Evolutionary conservation across 2,329 filamentous ascomycete genomes (phyloP), one percentile per base, ranked within the genome.

Genomic region (Aspergillus chevalieri): DNA sequence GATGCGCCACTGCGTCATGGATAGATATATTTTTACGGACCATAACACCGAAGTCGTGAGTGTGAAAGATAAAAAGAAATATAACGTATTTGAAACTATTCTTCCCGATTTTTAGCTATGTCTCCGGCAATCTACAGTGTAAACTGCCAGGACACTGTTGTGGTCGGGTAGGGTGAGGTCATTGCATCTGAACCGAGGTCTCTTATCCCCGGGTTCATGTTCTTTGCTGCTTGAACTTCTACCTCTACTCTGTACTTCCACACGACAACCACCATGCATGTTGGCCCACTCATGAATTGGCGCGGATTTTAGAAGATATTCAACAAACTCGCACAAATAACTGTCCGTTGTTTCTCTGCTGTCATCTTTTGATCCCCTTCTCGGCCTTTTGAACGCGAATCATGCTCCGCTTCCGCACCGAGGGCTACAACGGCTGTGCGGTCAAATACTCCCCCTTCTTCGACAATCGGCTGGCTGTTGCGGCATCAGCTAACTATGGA

Each of bases 361-460:
- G 41, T 24, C 17, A 9, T 24, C 7, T 22, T 19, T 43, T 24
- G 12, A n/a, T 22, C 10, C 10, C 19, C 19, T 22, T 19, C 21
- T 22, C 41, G 22, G 15, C 17, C 41, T 43, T 43, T 19, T 43
- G 24, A 30, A 44, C 42, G 17, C 43, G 53, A 61, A 74, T 55
- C 47, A 96, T 97, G 90, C 85, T 97, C 61, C 90, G 96, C 73
- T 97, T 88, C 74, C 86, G 88, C 56, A 97, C 93, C 19, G 81
- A 89, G 66, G 93, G 93, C 63, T 97, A 83, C 79, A 95, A 97
- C 71, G 91, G 91, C 63, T 96, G 95, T 74, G 89, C 88, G 59
- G 90, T 96, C 71, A 95, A 96, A 74, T 98, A 97, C 78, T 97
- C 92, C 49, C 93, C 93, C 6, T 98, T 96, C 76, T 95, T 94